Evolutionary conservation across 1,284 basidiomycete genomes (phyloP).

Genomic region (Ceratobasidium theobromae): DNA sequence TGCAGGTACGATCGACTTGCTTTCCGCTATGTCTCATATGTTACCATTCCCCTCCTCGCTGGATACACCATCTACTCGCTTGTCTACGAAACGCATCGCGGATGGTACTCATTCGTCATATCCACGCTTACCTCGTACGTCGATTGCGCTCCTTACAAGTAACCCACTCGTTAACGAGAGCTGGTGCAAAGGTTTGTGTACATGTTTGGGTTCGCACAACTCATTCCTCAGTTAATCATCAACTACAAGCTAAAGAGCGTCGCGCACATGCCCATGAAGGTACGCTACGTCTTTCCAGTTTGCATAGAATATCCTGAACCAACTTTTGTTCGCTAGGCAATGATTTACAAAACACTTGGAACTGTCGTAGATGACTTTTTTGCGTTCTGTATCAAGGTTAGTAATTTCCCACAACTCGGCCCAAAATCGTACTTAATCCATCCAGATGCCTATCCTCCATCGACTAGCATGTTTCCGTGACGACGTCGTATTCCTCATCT

Average conservation of each 20-base stretch:
- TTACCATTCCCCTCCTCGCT: constrained; percentile 80
- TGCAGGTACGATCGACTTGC: constrained; percentile 85
- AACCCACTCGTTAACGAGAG: not conserved
- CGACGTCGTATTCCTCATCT: constrained; percentile 86
- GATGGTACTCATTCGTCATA: constrained; percentile 95
- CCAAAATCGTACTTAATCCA: constrained; percentile 5
- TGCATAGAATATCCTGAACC: not conserved
- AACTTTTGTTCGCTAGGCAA: constrained; percentile 52
- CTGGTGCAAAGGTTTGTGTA: constrained; percentile 81
- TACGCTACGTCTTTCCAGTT: not conserved
- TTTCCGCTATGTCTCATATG: constrained; percentile 88
- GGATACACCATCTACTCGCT: constrained; percentile 89
- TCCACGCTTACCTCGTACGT: constrained; percentile 48
- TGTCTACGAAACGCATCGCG: constrained; percentile 83
- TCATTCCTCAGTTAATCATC: constrained; percentile 90
- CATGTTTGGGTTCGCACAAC: constrained; percentile 95
- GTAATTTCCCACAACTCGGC: constrained; percentile 15
- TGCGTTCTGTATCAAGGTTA: constrained; percentile 53
- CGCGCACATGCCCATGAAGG: constrained; percentile 91
- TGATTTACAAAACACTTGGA: constrained; percentile 91
- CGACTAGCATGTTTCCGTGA: constrained; percentile 85
- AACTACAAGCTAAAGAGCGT: constrained; percentile 97
- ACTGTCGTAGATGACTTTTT: constrained; percentile 94
- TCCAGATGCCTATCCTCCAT: constrained; percentile 91
- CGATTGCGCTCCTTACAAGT: constrained; percentile 3